Conservation (phyloP, 768 basidiomycete genomes). For the Boletus vermiculosoides region DNA sequence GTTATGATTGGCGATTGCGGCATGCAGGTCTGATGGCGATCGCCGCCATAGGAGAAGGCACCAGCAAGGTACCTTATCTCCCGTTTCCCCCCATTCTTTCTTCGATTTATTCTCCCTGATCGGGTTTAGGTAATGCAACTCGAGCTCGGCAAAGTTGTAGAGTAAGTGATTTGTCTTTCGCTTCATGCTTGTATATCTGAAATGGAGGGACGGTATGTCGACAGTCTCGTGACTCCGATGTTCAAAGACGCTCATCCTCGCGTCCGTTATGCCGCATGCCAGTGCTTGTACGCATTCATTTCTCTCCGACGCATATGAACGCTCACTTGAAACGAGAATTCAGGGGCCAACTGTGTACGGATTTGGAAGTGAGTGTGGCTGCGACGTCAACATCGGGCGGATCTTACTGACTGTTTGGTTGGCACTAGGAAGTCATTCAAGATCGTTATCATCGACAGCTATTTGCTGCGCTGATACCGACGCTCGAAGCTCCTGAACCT, state of each 20-base stretch:
- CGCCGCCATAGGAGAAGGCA: slow-evolving; percentile 82
- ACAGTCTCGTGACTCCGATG: slow-evolving; percentile 71
- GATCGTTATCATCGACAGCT: slow-evolving; percentile 64
- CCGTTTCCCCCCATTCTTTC: not conserved
- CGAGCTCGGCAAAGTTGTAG: slow-evolving; percentile 77
- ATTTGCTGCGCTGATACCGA: slow-evolving; percentile 66
- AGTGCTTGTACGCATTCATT: slow-evolving; percentile 62
- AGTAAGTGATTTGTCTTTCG: slow-evolving; percentile 45
- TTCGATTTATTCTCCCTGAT: not conserved
- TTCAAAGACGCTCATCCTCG: slow-evolving; percentile 78
- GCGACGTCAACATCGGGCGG: not conserved
- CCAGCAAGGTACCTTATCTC: slow-evolving; percentile 50
- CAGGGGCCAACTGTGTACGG: slow-evolving; percentile 87
- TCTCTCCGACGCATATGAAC: not conserved
- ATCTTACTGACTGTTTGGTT: not conserved
- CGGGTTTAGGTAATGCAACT: slow-evolving; percentile 65
- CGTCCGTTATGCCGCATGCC: slow-evolving; percentile 75
- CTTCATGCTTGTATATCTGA: not conserved
- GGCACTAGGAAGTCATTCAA: slow-evolving; percentile 70
- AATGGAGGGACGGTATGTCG: not conserved
- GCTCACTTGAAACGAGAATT: not conserved
- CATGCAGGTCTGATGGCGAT: slow-evolving; percentile 89
- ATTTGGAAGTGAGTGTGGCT: slow-evolving; percentile 61
- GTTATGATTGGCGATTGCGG: slow-evolving; percentile 80
- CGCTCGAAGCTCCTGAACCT: slow-evolving; percentile 73